Evolutionary conservation across 2,329 filamentous ascomycete species (phyloP), one percentile per base, ranked within the genome.

Genomic region (Amauroascus niger): DNA sequence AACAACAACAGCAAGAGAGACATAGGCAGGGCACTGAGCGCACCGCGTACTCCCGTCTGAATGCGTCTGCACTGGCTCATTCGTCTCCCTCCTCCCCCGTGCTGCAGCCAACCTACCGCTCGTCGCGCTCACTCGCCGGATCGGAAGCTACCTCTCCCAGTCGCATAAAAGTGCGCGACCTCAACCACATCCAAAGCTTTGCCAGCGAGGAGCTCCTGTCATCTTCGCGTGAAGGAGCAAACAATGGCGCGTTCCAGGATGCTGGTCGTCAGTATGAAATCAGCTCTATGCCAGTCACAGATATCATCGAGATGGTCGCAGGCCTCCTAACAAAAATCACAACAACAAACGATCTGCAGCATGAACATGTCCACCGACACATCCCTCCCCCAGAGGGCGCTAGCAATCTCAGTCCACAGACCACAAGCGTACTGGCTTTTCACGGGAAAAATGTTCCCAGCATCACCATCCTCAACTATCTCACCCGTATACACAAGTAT

Each of bases 241-340:
- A 14, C 22, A 49, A 33, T 22, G 30, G 52, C 2, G 41, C 37
- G 6, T 63, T 69, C 30, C 74, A 76, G 51, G 78, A 81, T 56
- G 65, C 72, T 20, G 73, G 74, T 2, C 77, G 79, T 53, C 80
- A 83, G 66, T 98, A 95, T 68, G 93, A 97, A 70, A 96, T 98
- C 63, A 96, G 90, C 71, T 87, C 82, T 51, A 97, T 98, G 91
- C 93, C 93, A 50, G 94, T 97, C 53, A 83, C 86, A 60, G 91
- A 98, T 66, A 88, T 98, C 61, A 98, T 98, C 66, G 91, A 97
- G 70, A 97, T 98, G 93, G 93, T 98, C 3, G 93, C 93, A 3
- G 93, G 90, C 6, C 79, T 98, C 22, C 76, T 98, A 58, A 95
- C 91, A 54, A 97, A 97, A 70, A 98, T 98, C 63, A 97, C 93